Evolutionary conservation across 2,329 filamentous ascomycete species (phyloP), one percentile per base, ranked within the genome.

Genomic region (Cylindrodendrum hubeiense): DNA sequence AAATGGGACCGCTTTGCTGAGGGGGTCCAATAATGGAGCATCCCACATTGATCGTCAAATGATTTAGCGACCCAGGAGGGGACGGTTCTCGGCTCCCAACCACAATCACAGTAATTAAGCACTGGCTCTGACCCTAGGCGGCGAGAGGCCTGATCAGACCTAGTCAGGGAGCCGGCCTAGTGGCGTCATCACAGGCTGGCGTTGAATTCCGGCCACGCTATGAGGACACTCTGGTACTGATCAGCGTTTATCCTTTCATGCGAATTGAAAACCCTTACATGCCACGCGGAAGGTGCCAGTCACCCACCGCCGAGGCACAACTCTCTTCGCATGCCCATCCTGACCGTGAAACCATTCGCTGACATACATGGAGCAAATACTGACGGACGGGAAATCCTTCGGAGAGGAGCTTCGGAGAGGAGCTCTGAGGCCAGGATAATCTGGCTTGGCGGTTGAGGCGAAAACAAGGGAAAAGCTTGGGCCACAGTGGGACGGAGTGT

Each of bases 401-500:
- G 46, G 26, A 62, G 57, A 67, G 62, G 52, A 58, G 60, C 19
- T 41, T 57, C 52, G 46, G 26, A 62, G 57, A 67, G 62, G 52
- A 58, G 60, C 44, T 69, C 33, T 44, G 54, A 39, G 28, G 47
- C 54, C 37, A 64, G 63, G 47, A 65, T 34, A 22, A 15, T 39
- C 54, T 55, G 28, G 39, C 53, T 51, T 61, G 47, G 24, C 22
- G 44, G 51, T 60, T 43, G 51, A 63, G 63, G 53, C 58, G 62
- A n/a, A 21, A 33, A 24, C 21, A 22, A 21, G 54, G 39, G 30
- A 7, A 19, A 67, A 55, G 62, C 66, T 54, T 60, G 66, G 66
- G 50, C 64, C 68, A 71, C 65, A 34, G 67, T 71, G 71, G 70
- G 61, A 67, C 68, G 56, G 66, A 49, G 47, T 50, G 63, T 74